Evolutionary conservation across 1,284 basidiomycete species (phyloP), one percentile per base, ranked within the genome.

Genomic region (Cutaneotrichosporon mucoides): DNA sequence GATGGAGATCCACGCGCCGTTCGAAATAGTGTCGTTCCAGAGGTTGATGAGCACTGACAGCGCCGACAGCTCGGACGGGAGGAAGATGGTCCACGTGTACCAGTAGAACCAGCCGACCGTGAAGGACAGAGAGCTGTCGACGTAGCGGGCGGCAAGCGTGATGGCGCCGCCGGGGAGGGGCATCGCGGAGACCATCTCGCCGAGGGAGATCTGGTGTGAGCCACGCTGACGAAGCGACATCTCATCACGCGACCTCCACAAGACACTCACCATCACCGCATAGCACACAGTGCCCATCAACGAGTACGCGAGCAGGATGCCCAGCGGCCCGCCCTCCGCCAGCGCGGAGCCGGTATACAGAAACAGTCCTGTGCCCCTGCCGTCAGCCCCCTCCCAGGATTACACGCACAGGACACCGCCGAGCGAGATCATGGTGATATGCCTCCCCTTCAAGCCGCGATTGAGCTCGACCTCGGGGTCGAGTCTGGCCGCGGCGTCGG

Each of bases 101-200:
- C 86, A 87, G 71, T 89, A 90, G 69, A 88, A 87, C 87, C 87
- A 91, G 63, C 88, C 88, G 84, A 88, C 85, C 9, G 89, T 84
- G 70, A 90, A 90, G 1, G 86, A 86, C 61, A 92, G 82, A 1
- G 89, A 86, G 5, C 86, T 86, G 71, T 90, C 85, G 10, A 59
- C 48, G 53, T 50, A 63, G 36, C 52, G 34, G n/a, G 91, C 49
- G 80, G 90, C 88, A 43, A 91, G 80, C 49, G 84, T 86, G 73
- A 92, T 88, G 74, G 90, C 89, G 6, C 90, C 85, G 61, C 85
- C 87, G 52, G 81, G 64, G 60, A 82, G 77, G 37, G 78, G 77
- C 38, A 79, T 72, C 55, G 73, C 74, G 5, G 76, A 68, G 51
- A 76, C 69, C 71, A 81, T 73, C 61, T 81, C 79, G 11, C 79